These are phyloP conservation scores for Russula dissimulans DNA, from an alignment of 768 basidiomycete genomes.

Conservation along the genomic window DNA sequence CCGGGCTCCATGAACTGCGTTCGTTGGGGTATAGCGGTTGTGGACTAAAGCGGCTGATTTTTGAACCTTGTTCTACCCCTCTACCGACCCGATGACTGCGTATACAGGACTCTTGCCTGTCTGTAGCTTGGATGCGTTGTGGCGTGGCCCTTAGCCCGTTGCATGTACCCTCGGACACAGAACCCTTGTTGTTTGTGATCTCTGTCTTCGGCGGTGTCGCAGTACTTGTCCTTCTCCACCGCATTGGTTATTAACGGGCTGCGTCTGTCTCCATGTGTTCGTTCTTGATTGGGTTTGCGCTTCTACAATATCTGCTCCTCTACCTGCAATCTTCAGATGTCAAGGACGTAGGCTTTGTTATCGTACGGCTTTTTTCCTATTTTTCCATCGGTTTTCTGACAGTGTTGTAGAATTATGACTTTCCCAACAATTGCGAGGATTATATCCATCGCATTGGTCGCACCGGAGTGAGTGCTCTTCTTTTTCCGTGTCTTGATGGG, in stretches of 20 bases:
- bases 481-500: neutral
- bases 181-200: slow-evolving; percentile 28
- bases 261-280: slow-evolving; percentile 31
- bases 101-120: slow-evolving; percentile 46
- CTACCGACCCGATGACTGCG: slow-evolving; percentile 32
- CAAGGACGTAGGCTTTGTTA: slow-evolving; percentile 98
- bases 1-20: slow-evolving; percentile 36
- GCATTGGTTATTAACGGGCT: slow-evolving; percentile 40
- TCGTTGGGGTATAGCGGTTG: slow-evolving; percentile 46
- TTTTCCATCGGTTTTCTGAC: slow-evolving; percentile 4
- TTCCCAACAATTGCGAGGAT: slow-evolving; percentile 97
- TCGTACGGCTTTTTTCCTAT: slow-evolving; percentile 45
- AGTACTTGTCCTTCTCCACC: slow-evolving; percentile 40
- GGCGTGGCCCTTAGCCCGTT: slow-evolving; percentile 29
- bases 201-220: slow-evolving; percentile 30
- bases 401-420: slow-evolving; percentile 75
- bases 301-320: slow-evolving; percentile 21
- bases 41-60: slow-evolving; percentile 36
- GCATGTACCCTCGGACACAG: slow-evolving; percentile 34
- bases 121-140: slow-evolving; percentile 40
- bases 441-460: slow-evolving; percentile 99
- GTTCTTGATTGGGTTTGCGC: slow-evolving; percentile 22
- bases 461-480: slow-evolving; percentile 58
- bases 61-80: slow-evolving; percentile 30
- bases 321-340: slow-evolving; percentile 58